Evolutionary conservation across 805 yeast species (phyloP), one percentile per base, ranked within the genome.

Genomic region (Debaryomyces hansenii): DNA sequence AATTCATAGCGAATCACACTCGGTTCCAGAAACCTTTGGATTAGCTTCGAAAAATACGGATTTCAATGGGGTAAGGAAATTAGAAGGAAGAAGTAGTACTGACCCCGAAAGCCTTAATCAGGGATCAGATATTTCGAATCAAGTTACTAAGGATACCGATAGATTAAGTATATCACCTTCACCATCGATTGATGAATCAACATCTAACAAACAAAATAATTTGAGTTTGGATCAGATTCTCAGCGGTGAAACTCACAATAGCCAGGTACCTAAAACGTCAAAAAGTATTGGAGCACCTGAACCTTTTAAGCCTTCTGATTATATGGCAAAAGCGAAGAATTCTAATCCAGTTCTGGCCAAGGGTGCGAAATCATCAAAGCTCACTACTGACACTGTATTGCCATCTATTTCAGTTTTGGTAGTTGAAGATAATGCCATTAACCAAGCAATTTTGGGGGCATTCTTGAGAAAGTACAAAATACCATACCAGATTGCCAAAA

Each of bases 381-480:
- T 67, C 4, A 69, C 79, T 9, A 69, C 79, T 4, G 79, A 78
- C 15, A 85, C 83, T 44, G 91, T 94, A 16, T 75, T 92, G 15
- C 96, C 97, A 0, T 87, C 90, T 50, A 85, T 94, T 36, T 89
- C 90, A 36, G 96, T 94, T 1, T 69, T 94, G 43, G 91, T 94
- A 35, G 99, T 94, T 8, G 99, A 94, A 65, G 99, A 94, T 73
- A 94, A 94, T 66, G 85, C 90, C 32, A 91, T 94, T 59, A 94
- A 94, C 67, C 95, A 89, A 68, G 87, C 88, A 41, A 91, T 94
- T 75, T 74, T 94, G 63, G 94, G 91, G 14, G 87, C 95, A 12
- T 92, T 90, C 58, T 73, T 94, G 64, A 79, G 90, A 54, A 86
- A 89, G 52, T 92, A 92, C 58, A 81, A 87, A 47, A 91, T 94